These are phyloP conservation scores for Mycena floridula DNA, from an alignment of 768 basidiomycete genomes.

Conservation along the genomic window DNA sequence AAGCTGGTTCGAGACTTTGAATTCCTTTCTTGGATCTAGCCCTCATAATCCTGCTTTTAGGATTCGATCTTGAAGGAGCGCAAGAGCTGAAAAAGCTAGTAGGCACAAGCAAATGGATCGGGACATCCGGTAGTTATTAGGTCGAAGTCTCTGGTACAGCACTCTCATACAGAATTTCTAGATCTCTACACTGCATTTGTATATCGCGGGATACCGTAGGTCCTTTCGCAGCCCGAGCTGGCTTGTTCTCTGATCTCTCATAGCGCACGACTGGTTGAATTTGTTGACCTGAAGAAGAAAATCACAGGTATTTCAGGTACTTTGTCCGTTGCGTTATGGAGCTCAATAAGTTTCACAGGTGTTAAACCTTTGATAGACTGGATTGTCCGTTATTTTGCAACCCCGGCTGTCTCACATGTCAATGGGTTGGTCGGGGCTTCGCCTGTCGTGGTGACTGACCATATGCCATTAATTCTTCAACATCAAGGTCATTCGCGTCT, in stretches of 20 bases:
- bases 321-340: conserved; percentile 2
- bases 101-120: conserved; percentile 71
- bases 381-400: conserved; percentile 68
- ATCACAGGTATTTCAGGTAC: conserved; percentile 25
- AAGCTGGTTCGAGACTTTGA: conserved; percentile 41
- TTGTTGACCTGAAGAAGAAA: conserved; percentile 41
- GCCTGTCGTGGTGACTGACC: conserved; percentile 50
- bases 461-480: conserved; percentile 81
- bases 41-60: conserved; percentile 22
- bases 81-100: conserved; percentile 47
- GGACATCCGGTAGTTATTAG: conserved; percentile 57
- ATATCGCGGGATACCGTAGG: conserved; percentile 79
- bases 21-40: neutral
- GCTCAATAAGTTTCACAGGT: conserved; percentile 20
- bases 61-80: conserved; percentile 71
- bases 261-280: conserved; percentile 63
- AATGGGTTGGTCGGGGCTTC: conserved; percentile 43
- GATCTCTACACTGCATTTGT: conserved; percentile 78
- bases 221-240: conserved; percentile 4
- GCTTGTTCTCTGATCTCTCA: neutral
- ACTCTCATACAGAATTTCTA: conserved; percentile 15
- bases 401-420: conserved; percentile 17
- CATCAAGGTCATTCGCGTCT: conserved; percentile 83
- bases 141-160: neutral
- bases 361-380: conserved; percentile 55